A percentile compares a stretch with the other conserved stretches of the same genome.
phyloP scores from a whole-genome alignment of 2,329 filamentous ascomycete species.

The Lachnum nothofagi region DNA sequence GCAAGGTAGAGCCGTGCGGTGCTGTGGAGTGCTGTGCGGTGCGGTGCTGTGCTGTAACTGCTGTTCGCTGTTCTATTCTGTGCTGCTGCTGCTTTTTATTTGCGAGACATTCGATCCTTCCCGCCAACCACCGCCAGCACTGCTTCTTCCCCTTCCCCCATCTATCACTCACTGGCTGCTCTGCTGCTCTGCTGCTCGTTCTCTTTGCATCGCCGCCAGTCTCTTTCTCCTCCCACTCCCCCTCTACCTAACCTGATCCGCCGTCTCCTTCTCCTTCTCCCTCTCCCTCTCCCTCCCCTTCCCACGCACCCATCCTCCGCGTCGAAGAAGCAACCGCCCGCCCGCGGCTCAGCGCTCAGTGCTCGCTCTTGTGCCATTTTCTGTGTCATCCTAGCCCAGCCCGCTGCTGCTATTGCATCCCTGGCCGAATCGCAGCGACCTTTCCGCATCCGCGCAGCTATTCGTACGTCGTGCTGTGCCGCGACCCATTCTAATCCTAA shows the following conservation, averaged over 20 bases:
- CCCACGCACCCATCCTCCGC: too few species aligned
- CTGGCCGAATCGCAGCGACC: too few species aligned
- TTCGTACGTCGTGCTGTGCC: background rate
- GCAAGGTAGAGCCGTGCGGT: too few species aligned
- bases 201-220: too few species aligned
- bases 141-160: background rate
- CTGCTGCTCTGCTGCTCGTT: background rate
- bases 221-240: too few species aligned
- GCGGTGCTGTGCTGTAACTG: background rate
- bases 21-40: background rate
- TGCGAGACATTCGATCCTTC: background rate
- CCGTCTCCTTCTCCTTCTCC: background rate
- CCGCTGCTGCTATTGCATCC: background rate
- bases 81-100: background rate
- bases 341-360: too few species aligned
- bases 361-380: too few species aligned
- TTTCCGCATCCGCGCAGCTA: too few species aligned
- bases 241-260: background rate
- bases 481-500: background rate
- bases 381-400: too few species aligned
- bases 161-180: background rate
- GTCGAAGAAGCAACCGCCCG: too few species aligned
- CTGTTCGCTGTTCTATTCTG: too few species aligned
- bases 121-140: background rate
- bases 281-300: background rate